Base-by-base conservation (phyloP, 768 basidiomycete species). In the Boletellus sp. region DNA sequence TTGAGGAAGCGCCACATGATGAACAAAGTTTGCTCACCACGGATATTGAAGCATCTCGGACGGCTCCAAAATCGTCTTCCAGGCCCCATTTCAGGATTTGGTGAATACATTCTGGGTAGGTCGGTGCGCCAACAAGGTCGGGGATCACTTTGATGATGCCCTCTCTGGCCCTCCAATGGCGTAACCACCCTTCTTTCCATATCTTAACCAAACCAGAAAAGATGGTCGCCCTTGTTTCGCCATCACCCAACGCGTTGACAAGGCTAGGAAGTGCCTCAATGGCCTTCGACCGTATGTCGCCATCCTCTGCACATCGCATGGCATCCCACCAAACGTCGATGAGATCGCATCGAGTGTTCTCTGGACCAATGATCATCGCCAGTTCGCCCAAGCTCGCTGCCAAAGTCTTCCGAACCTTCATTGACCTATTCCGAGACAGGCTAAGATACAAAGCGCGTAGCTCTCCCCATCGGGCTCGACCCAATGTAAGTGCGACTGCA, bases 371-470 rank as follows among this genome's bases (percentile, higher is more conserved):
- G 47, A 97, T 85, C 61, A 83, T 84, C 19, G 93, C 93, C 41
- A 97, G 70, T 66, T 94, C 93, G 44, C 94, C 94, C 13, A 95
- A 63, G 49, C 90, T 90, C 1, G 95, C 92, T 3, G 93, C 90
- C 38, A 95, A 75, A 13, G 91, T 90, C 43, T 80, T 79, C 20
- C 84, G 80, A 20, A 95, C 85, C 52, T 85, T 84, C 35, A 73
- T 64, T 8, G 77, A 75, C 16, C 72, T 72, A 60, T 83, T 78
- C n/a, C 74, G 68, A 23, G 87, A 76, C 16, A 98, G 75, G 9
- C 76, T 70, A 17, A 78, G 66, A 70, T 94, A 94, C 38, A 80
- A 70, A 4, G 77, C 76, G 17, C 86, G 79, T 20, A 98, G 69
- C 50, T 85, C 80, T 51, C 53, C 57, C 95, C 95, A 98, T 39